Conservation (phyloP, 78 protist species). For the Isochrysis galbana region DNA sequence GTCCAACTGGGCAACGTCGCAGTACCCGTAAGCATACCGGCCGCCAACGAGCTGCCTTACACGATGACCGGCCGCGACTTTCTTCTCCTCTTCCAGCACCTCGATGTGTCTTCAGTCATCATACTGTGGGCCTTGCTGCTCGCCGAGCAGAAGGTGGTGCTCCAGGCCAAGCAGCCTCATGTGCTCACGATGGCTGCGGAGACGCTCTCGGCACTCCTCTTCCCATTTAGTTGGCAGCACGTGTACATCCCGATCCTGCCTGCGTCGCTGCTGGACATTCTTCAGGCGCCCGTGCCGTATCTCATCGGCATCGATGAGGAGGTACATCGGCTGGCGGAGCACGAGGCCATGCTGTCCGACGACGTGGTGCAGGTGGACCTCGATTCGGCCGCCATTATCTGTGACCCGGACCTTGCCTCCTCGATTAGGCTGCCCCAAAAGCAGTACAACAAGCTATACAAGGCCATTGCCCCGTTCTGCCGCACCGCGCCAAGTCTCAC, state of each 20-base stretch:
- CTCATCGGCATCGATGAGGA: background rate
- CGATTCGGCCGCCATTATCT: background rate
- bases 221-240: constrained; percentile 37
- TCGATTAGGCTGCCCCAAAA: background rate
- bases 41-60: background rate
- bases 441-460: background rate
- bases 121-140: constrained; percentile 24
- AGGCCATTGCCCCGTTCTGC: background rate
- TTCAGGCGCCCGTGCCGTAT: constrained; percentile 12
- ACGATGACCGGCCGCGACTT: background rate
- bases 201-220: constrained; percentile 10
- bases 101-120: background rate
- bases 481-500: background rate
- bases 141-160: constrained; percentile 29
- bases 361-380: constrained; percentile 25
- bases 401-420: background rate
- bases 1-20: background rate
- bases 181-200: constrained; percentile 37
- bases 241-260: constrained; percentile 48
- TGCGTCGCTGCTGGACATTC: background rate
- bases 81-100: background rate
- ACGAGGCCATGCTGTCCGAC: background rate
- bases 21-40: background rate
- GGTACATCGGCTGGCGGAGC: background rate
- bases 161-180: background rate